Evolutionary conservation across 2,329 filamentous ascomycete species (phyloP).

Genomic region (Colletotrichum higginsianum): DNA sequence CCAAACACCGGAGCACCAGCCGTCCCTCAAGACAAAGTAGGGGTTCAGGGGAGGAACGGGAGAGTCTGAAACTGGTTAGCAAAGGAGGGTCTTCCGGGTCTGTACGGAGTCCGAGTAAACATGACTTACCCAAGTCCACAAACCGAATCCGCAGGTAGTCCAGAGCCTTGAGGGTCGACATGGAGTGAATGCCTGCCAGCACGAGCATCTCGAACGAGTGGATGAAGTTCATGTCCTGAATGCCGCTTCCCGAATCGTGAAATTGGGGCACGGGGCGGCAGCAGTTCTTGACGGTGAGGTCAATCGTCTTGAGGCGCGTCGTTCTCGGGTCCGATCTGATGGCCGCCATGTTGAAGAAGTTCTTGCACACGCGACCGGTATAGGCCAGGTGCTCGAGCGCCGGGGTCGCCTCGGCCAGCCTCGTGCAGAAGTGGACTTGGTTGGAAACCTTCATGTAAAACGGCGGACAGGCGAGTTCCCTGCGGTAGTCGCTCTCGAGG

Average conservation of each 20-base stretch:
- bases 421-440: slow-evolving; percentile 73
- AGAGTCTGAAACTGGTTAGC: slow-evolving; percentile 68
- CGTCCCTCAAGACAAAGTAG: slow-evolving; percentile 76
- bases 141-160: slow-evolving; percentile 80
- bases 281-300: slow-evolving; percentile 82
- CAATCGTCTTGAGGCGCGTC: slow-evolving; percentile 74
- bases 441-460: slow-evolving; percentile 74
- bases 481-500: slow-evolving; percentile 79
- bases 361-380: slow-evolving; percentile 79
- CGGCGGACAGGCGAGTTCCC: slow-evolving; percentile 72
- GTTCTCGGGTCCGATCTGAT: slow-evolving; percentile 63
- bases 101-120: too few species aligned
- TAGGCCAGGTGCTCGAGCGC: slow-evolving; percentile 78
- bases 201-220: slow-evolving; percentile 79
- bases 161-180: slow-evolving; percentile 72
- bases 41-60: slow-evolving; percentile 80
- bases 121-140: slow-evolving; percentile 75
- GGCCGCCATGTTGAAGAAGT: slow-evolving; percentile 75
- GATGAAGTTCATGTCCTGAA: slow-evolving; percentile 81
- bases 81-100: background rate
- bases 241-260: slow-evolving; percentile 77
- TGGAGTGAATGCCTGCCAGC: slow-evolving; percentile 71
- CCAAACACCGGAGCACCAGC: slow-evolving; percentile 79
- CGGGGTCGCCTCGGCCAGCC: slow-evolving; percentile 71
- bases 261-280: slow-evolving; percentile 71